These are phyloP conservation scores for Ciborinia camelliae DNA, from an alignment of 2,329 filamentous ascomycete species.

Conservation along the genomic window DNA sequence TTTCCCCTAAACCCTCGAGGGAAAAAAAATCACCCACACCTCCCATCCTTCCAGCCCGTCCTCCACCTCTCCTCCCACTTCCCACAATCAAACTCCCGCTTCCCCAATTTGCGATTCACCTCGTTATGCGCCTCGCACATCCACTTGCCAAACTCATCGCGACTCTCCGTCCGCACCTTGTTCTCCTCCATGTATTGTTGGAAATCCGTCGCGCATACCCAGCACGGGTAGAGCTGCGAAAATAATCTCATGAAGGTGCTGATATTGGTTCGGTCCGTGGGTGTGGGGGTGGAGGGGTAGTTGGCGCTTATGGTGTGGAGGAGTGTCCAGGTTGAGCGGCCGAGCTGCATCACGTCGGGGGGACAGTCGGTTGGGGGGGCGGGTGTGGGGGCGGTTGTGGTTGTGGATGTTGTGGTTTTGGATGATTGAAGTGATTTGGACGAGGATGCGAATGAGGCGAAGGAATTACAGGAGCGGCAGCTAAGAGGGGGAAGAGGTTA, in stretches of 20 bases:
- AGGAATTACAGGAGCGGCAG: constrained; percentile 67
- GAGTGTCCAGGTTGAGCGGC: constrained; percentile 87
- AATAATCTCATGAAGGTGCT: constrained; percentile 76
- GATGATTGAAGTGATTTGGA: constrained; percentile 21
- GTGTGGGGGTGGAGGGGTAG: constrained; percentile 70
- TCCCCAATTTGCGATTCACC: constrained; percentile 86
- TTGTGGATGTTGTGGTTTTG: constrained; percentile 35
- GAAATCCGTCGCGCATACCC: constrained; percentile 93
- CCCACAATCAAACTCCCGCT: constrained; percentile 83
- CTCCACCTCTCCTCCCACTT: constrained; percentile 94
- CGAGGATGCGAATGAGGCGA: constrained; percentile 52
- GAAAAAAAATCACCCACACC: constrained; percentile 57
- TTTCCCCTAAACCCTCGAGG: no score
- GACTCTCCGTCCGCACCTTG: constrained; percentile 55
- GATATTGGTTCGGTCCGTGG: constrained; percentile 70
- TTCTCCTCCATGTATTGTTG: constrained; percentile 65
- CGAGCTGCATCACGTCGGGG: constrained; percentile 82
- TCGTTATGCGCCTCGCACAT: constrained; percentile 85
- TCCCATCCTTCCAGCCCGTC: constrained; percentile 76
- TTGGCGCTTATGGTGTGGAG: constrained; percentile 86
- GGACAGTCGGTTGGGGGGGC: constrained; percentile 68
- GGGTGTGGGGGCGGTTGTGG: constrained; percentile 39
- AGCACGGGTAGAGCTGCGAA: constrained; percentile 88
- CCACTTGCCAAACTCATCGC: constrained; percentile 75
- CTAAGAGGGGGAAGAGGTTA: constrained; percentile 42